Evolutionary conservation across 1,284 basidiomycete genomes (phyloP), one percentile per base, ranked within the genome.

Genomic region (Sanguinoderma infundibulare): DNA sequence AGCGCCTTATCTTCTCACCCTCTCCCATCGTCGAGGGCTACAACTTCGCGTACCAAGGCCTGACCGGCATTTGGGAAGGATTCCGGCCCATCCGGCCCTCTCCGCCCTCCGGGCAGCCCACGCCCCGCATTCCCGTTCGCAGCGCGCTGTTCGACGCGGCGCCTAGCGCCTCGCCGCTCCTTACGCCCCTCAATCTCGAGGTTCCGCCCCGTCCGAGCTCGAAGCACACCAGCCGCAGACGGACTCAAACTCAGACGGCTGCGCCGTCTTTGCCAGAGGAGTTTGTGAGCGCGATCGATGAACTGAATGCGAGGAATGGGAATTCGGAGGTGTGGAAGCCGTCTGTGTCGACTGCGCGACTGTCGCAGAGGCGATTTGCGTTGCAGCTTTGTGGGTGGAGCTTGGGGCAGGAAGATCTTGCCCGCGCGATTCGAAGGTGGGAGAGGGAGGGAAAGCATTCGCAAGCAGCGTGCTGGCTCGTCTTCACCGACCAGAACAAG

Each of bases 401-500:
- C 69, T 70, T 91, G 62, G 84, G 79, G 46, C 87, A 85, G 36
- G 86, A 88, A 2, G 88, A 89, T 35, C 73, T 92, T 55, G 76
- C 76, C 24, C 76, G 74, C 49, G 81, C 81, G 9, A 81, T 89
- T 46, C 76, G 76, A 36, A 92, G 91, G 55, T 91, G 93, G 85
- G 90, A 93, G 70, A 84, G 81, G 68, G 86, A 90, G 35, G 87
- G 88, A 7, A 83, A 88, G 57, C 79, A 87, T 53, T 89, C 92
- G 8, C 88, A 89, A 67, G 94, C 93, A 0, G 95, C 95, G 0
- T 95, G 94, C 69, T 95, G 94, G 89, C 83, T 96, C 1, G 88
- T 95, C 42, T 96, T 98, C 71, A 89, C 87, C 2, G 88, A 88
- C 46, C 89, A 94, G 57, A 85, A 90, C 65, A 81, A 83, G 34